phyloP scores from a whole-genome alignment of 768 basidiomycete species.

The Tephrocybe rancida region DNA sequence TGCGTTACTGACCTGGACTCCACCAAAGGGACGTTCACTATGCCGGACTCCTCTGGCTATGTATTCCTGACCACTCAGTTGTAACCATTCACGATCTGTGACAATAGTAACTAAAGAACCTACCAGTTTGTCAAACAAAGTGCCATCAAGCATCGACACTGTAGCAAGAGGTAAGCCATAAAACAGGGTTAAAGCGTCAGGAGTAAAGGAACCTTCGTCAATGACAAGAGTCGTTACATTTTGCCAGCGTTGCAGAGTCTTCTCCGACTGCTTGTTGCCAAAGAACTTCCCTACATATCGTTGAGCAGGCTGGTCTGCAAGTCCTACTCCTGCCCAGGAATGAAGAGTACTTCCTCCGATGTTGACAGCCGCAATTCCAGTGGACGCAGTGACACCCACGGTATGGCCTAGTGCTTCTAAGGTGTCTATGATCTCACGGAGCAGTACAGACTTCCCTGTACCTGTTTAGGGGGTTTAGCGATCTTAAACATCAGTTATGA shows the following conservation, averaged over 20 bases:
- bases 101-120: constrained; percentile 11
- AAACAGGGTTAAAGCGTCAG: not conserved
- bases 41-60: constrained; percentile 63
- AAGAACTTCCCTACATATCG: constrained; percentile 57
- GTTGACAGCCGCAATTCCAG: constrained; percentile 80
- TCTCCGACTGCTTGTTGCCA: constrained; percentile 36
- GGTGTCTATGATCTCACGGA: constrained; percentile 71
- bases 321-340: constrained; percentile 80
- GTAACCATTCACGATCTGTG: not conserved
- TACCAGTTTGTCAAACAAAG: constrained; percentile 81
- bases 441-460: constrained; percentile 83
- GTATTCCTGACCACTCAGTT: constrained; percentile 48
- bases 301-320: constrained; percentile 61
- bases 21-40: constrained; percentile 70
- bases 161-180: not conserved
- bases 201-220: constrained; percentile 69
- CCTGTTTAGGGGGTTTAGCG: constrained; percentile 33
- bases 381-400: constrained; percentile 81
- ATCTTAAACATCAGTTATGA: not conserved
- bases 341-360: constrained; percentile 84
- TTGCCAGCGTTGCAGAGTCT: constrained; percentile 63
- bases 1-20: constrained; percentile 65
- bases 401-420: constrained; percentile 27
- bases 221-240: constrained; percentile 69
- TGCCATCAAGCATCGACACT: constrained; percentile 92